Base-by-base conservation (phyloP, 768 basidiomycete genomes). In the Epithele typhae region DNA sequence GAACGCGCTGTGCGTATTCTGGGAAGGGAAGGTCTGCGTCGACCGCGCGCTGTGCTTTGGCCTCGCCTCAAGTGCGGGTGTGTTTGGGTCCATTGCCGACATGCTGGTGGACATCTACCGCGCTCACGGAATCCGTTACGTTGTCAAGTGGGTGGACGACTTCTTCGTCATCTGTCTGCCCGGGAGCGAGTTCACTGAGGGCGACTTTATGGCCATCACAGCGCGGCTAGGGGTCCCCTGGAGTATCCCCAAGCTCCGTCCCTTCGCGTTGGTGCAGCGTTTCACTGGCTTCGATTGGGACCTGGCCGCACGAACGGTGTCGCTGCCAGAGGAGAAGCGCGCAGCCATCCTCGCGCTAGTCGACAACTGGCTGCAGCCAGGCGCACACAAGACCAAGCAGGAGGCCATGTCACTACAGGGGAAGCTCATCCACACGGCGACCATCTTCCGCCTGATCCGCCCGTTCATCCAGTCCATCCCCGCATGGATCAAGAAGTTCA, bases 91-190 rank as follows among this genome's bases (percentile, higher is more conserved):
- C 0, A 46, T 72, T 0, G 69, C 69, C 3, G 65, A 72, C 50
- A 61, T 64, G 56, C 41, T 69, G 0, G 55, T 64, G 0, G 63
- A 51, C 0, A 64, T 71, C 15, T 67, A 64, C 52, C 1, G 33
- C 11, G 34, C 43, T 7, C 24, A 27, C 3, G 64, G 64, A 4
- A 54, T 63, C 30, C 25, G 48, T 1, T 50, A 46, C 3, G 46
- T 66, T 11, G 14, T 36, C 17, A 72, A 71, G 46, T 73, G 71
- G 70, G 69, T 71, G 0, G 67, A 73, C 58, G 61, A 73, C 17
- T 69, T 71, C 43, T 40, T 68, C 4, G 59, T 62, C 3, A 51
- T 68, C 11, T 54, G 56, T 0, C 45, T 54, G 0, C 63, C 64
- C 2, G 23, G 44, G 27, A 48, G 63, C 8, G 5, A 18, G 4